Evolutionary conservation across 352 stramenopile species (phyloP), one percentile per base, ranked within the genome.

Genomic region (Phytophthora sp.): DNA sequence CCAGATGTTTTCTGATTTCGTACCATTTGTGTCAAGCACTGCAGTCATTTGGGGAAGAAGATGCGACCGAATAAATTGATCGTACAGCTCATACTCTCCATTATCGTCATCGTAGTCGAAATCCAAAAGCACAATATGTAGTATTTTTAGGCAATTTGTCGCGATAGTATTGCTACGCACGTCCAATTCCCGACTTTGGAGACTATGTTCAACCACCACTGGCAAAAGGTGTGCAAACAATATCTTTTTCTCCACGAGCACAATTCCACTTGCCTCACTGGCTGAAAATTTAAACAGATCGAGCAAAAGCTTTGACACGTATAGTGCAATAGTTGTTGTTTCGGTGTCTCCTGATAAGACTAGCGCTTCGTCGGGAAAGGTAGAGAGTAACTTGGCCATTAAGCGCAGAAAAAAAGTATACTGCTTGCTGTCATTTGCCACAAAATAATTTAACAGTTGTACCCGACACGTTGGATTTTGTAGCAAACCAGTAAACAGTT

Each of bases 371-470:
- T 74, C 63, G 11, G 77, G 57, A 66, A 90, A 90, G 7, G 74
- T 66, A 3, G 67, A 61, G 4, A 92, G 65, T 31, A 92, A 57
- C 57, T 86, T 91, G 8, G 76, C 53, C 78, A 89, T 89, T 13
- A 91, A 30, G 0, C 79, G 79, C 18, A 91, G 44, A 54, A 92
- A 92, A 66, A 89, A 89, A 0, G 77, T 76, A 35, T 77, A 91
- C 45, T 90, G 79, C 21, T 84, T 85, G 49, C 62, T 72, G 58
- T 84, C 69, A 23, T 88, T 90, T 30, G 48, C 59, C 15, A 85
- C 35, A 48, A 91, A 91, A 31, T 88, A 88, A 27, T 60, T 50
- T 11, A 87, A 52, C 6, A 92, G 41, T 39, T 91, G 84, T 3
- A 66, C 45, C 31, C 72, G 64, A 46, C 84, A 91, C 10, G 79